Evolutionary conservation across 495 filamentous ascomycete genomes (phyloP).

Genomic region (Trichoderma erinaceum): DNA sequence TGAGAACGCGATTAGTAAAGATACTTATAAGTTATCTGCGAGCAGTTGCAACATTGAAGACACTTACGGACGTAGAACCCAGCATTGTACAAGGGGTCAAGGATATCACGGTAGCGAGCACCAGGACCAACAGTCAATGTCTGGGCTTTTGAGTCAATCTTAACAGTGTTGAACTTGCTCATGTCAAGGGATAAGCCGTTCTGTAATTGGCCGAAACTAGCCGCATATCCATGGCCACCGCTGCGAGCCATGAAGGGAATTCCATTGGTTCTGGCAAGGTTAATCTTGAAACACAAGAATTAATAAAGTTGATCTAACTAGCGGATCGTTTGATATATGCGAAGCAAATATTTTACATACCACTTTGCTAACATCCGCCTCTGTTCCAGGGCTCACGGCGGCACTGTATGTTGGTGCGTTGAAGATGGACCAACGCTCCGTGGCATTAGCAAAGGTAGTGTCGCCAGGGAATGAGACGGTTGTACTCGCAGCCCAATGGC

Average conservation of each 20-base stretch:
- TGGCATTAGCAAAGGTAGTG: no score
- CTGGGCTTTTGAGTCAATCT: slow-evolving; percentile 19
- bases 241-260: slow-evolving; percentile 34
- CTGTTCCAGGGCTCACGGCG: no score
- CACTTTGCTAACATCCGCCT: no score
- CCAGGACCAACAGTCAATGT: slow-evolving; percentile 26
- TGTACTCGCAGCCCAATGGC: no score
- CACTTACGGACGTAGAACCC: slow-evolving; percentile 32
- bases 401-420: no score
- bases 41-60: neutral
- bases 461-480: no score
- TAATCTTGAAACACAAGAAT: slow-evolving; percentile 18
- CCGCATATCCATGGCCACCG: slow-evolving; percentile 29
- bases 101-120: slow-evolving; percentile 20
- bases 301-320: no score
- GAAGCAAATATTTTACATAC: no score
- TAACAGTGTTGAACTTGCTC: slow-evolving; percentile 24
- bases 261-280: slow-evolving; percentile 20
- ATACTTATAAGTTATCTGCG: neutral
- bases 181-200: slow-evolving; percentile 30
- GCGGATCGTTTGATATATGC: no score
- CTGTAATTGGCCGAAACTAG: slow-evolving; percentile 16
- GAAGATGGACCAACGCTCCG: no score
- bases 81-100: slow-evolving; percentile 23
- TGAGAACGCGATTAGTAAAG: neutral